These are phyloP conservation scores for Prunus mongolica DNA, from an alignment of 306 rosid genomes.

Conservation along the genomic window DNA sequence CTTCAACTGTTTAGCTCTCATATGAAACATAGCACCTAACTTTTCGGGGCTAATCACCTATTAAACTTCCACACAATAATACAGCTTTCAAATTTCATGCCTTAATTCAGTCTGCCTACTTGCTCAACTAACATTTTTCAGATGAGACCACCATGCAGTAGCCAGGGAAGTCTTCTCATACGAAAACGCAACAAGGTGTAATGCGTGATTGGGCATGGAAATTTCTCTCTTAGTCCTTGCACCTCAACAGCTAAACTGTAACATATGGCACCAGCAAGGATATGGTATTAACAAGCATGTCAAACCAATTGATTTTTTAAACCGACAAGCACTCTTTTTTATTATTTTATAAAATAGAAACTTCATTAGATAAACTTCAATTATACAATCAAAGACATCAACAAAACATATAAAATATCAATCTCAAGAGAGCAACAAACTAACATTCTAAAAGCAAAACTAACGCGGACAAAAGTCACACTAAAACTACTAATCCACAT, in stretches of 20 bases:
- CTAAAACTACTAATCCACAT: too few relatives aligned
- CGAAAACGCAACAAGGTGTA: too few relatives aligned
- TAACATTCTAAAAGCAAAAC: too few relatives aligned
- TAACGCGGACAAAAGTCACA: too few relatives aligned
- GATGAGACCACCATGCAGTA: background rate
- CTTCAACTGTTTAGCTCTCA: background rate
- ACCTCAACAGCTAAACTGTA: background rate
- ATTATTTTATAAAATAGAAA: too few relatives aligned
- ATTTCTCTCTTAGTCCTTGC: background rate
- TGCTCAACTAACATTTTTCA: background rate
- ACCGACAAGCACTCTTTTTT: background rate
- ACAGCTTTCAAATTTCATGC: background rate
- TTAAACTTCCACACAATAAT: background rate
- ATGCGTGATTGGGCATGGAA: background rate
- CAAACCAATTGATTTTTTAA: background rate
- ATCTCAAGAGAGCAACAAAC: too few relatives aligned
- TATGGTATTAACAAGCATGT: background rate
- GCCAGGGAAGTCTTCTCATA: background rate
- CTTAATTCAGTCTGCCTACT: background rate
- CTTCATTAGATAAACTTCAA: too few relatives aligned
- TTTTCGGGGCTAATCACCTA: background rate
- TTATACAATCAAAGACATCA: too few relatives aligned
- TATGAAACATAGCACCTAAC: background rate
- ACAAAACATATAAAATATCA: too few relatives aligned
- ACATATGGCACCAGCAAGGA: background rate